phyloP scores from a whole-genome alignment of 2,329 filamentous ascomycete genomes.

The Beauveria varroae region DNA sequence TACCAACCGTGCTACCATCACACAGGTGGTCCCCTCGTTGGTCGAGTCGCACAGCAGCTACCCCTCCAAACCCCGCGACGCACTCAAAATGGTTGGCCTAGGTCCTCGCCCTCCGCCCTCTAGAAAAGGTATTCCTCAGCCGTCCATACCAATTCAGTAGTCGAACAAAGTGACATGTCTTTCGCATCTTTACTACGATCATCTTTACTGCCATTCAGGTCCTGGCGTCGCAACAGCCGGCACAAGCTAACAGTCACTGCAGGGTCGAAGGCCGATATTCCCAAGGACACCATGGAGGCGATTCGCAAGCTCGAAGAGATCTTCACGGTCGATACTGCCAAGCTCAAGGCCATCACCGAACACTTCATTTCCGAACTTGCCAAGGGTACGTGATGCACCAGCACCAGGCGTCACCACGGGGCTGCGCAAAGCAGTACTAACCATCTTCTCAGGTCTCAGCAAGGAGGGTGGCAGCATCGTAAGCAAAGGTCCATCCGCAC shows the following conservation, averaged over 20 bases:
- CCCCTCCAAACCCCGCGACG: slow-evolving; percentile 13
- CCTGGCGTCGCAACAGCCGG: background rate
- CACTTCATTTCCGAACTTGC: slow-evolving; percentile 85
- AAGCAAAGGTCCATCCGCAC: slow-evolving; percentile 31
- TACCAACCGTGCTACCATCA: background rate
- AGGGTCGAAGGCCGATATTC: slow-evolving; percentile 90
- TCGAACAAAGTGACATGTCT: background rate
- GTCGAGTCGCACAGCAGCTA: slow-evolving; percentile 6
- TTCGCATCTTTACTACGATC: background rate
- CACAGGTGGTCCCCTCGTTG: background rate
- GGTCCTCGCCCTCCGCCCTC: slow-evolving; percentile 12
- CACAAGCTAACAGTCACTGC: background rate
- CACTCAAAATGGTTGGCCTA: slow-evolving; percentile 12
- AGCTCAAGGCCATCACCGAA: slow-evolving; percentile 82
- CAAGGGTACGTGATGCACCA: slow-evolving; percentile 54
- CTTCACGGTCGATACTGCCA: slow-evolving; percentile 70
- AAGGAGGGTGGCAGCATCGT: slow-evolving; percentile 91
- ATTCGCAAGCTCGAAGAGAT: slow-evolving; percentile 77
- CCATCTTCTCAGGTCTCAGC: slow-evolving; percentile 53
- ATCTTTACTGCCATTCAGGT: background rate
- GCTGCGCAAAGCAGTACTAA: background rate
- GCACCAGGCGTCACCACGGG: background rate
- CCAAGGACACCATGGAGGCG: slow-evolving; percentile 71
- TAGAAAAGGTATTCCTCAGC: slow-evolving; percentile 10
- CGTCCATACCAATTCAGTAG: background rate